These are phyloP conservation scores for Pinus tabuliformis DNA, from an alignment of 75 land plant genomes.

Conservation along the genomic window DNA sequence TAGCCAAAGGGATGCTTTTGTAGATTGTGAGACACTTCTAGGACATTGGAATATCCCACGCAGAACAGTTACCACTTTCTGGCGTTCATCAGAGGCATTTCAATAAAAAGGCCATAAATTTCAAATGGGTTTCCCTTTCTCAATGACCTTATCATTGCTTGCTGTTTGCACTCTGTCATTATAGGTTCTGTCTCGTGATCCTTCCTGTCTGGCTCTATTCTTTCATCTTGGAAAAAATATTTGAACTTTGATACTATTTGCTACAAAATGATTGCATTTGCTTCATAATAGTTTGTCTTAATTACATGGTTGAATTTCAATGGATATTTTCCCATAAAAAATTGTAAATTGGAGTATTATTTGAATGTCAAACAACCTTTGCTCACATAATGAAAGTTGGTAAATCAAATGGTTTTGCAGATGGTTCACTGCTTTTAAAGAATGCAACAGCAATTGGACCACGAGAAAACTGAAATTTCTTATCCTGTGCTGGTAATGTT, in stretches of 20 bases:
- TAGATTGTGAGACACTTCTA: no score
- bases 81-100: no score
- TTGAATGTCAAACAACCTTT: neutral
- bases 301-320: neutral
- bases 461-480: neutral
- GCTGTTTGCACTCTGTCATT: neutral
- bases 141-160: no score
- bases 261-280: neutral
- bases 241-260: neutral
- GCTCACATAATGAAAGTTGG: neutral
- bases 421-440: neutral
- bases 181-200: neutral
- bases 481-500: neutral
- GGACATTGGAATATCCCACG: no score
- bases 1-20: no score
- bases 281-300: neutral
- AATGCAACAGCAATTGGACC: constrained; percentile 3
- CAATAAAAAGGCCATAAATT: no score
- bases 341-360: neutral
- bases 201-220: neutral
- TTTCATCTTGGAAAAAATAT: neutral
- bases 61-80: no score
- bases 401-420: constrained; percentile 2
- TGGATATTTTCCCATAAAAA: neutral
- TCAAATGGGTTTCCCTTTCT: no score